A percentile compares a stretch with the other conserved stretches of the same genome.
These are phyloP conservation scores for Auricularia sp. DNA, from an alignment of 768 basidiomycete genomes.

Conservation along the genomic window DNA sequence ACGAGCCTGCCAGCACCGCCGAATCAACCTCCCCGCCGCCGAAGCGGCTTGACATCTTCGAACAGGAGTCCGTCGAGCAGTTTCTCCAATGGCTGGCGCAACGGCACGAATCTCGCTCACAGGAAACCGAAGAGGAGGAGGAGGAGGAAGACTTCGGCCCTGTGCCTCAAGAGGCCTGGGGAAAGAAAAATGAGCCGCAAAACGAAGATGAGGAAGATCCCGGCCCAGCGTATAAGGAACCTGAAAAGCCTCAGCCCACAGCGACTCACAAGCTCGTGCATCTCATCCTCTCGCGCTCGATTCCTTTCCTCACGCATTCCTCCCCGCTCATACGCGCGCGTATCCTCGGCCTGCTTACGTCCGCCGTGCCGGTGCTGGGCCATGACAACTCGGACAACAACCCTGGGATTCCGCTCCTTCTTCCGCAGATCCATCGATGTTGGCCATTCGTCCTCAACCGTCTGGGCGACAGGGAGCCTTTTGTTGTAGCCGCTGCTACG, in stretches of 20 bases:
- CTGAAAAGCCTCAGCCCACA: constrained; percentile 42
- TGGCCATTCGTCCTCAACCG: constrained; percentile 95
- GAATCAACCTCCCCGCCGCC: background rate
- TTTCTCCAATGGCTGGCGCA: constrained; percentile 59
- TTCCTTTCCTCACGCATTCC: constrained; percentile 85
- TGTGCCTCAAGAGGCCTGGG: constrained; percentile 53
- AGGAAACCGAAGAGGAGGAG: constrained; percentile 23
- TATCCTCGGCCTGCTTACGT: constrained; percentile 64
- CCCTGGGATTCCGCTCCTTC: constrained; percentile 26
- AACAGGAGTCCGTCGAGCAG: constrained; percentile 7
- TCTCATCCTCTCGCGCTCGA: constrained; percentile 77
- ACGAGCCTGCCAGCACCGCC: background rate
- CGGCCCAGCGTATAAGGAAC: constrained; percentile 27
- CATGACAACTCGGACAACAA: constrained; percentile 39
- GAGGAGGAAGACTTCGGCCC: constrained; percentile 38
- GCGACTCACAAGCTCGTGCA: constrained; percentile 67
- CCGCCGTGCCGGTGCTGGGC: constrained; percentile 59
- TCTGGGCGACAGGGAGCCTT: constrained; percentile 59
- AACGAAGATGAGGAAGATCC: constrained; percentile 19
- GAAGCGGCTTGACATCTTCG: constrained; percentile 10
- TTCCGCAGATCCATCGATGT: constrained; percentile 76
- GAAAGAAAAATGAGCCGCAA: constrained; percentile 20
- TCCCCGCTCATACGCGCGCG: constrained; percentile 80
- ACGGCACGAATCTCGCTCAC: constrained; percentile 28
- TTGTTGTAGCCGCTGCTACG: constrained; percentile 71